Evolutionary conservation across 768 basidiomycete species (phyloP), one percentile per base, ranked within the genome.

Genomic region (Pleurotus eryngii): DNA sequence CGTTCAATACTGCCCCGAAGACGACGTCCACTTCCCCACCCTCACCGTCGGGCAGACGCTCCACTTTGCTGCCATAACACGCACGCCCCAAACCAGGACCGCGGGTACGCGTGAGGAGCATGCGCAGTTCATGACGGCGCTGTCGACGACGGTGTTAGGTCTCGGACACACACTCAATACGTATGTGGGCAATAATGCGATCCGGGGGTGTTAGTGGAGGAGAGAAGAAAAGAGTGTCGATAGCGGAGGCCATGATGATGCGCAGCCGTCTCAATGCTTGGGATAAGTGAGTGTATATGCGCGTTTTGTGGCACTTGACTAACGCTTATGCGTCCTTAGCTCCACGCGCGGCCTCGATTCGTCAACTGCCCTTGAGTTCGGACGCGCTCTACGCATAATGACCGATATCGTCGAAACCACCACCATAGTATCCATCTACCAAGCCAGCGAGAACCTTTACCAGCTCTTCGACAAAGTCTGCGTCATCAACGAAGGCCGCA

Each of bases 11-110:
- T 86, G 81, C 59, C 89, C 90, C 0, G 92, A 91, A 73, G 92
- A 92, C 62, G 92, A 95, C 65, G 76, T 90, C 0, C 92, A 93
- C 67, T 89, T 94, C 63, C 89, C 92, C 4, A 90, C 88, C 8
- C 78, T 96, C 26, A 90, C 88, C 5, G 90, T 93, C 35, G 80
- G 82, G 46, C 55, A 92, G 65, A 92, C 91, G 0, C 76, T 97
- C 27, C 74, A 68, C 15, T 89, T 91, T 57, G 86, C 88, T 0
- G 80, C 86, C 0, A 80, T 77, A 60, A 86, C 82, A 15, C 86
- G 91, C 26, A 81, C 81, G 3, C 91, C 92, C 2, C 81, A 74
- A 27, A 71, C 69, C 2, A 82, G 87, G 22, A 60, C 81, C 9
- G 12, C 22, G 5, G 60, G 78, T 20, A 68, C 78, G 8, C 76